Conservation (phyloP, 176 grass and related monocot genomes). For the Canna indica region DNA sequence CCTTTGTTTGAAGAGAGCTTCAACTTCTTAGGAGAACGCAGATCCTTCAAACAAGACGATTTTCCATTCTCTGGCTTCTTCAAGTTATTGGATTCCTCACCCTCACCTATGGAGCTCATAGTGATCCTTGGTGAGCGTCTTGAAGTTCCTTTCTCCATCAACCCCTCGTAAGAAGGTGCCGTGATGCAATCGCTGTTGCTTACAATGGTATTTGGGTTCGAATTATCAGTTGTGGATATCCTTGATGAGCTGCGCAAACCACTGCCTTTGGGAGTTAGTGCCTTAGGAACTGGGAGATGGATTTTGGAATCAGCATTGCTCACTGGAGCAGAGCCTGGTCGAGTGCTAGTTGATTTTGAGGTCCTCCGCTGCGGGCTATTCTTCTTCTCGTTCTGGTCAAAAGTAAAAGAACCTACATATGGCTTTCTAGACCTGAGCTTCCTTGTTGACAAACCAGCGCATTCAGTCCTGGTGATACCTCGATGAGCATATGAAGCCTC, state of each 20-base stretch:
- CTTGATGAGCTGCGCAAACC: background rate
- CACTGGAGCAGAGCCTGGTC: background rate
- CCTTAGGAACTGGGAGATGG: background rate
- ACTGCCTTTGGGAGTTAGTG: background rate
- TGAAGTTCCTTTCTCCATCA: background rate
- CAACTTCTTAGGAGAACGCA: slow-evolving; percentile 1
- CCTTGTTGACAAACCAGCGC: background rate
- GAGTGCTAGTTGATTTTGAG: background rate
- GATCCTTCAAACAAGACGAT: background rate
- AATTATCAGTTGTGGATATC: background rate
- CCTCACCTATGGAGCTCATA: background rate
- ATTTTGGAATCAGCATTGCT: background rate
- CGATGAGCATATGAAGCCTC: background rate
- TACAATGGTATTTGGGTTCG: background rate
- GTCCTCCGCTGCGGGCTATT: background rate
- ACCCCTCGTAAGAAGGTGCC: background rate
- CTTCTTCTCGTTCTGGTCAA: background rate
- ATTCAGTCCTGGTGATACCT: background rate
- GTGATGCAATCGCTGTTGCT: background rate
- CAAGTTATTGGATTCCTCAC: background rate
- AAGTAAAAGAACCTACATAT: background rate
- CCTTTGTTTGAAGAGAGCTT: slow-evolving; percentile 16
- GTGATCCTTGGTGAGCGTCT: background rate
- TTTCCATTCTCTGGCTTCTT: background rate
- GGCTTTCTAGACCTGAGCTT: background rate